These are phyloP conservation scores for Rosa hybrid DNA, from an alignment of 331 rosid genomes.

Conservation along the genomic window DNA sequence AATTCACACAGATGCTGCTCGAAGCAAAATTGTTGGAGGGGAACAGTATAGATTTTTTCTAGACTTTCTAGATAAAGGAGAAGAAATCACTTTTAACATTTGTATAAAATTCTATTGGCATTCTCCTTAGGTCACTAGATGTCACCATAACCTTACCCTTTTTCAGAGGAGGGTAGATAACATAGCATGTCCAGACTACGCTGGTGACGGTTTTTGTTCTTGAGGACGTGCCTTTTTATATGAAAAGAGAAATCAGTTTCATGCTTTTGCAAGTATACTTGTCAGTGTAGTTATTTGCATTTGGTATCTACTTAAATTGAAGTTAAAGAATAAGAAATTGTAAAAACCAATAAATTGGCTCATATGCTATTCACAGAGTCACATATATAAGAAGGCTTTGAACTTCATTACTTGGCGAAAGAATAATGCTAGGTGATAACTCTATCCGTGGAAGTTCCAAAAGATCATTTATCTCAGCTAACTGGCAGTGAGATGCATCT, in stretches of 20 bases:
- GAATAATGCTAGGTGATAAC: neutral
- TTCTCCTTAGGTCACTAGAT: neutral
- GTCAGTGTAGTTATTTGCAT: neutral
- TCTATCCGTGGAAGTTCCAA: neutral
- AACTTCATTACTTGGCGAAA: neutral
- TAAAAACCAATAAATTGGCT: neutral
- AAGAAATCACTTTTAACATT: neutral
- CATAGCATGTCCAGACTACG: neutral
- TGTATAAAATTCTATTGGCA: neutral
- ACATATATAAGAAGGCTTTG: too few species aligned
- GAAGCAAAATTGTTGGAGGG: neutral
- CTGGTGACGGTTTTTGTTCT: neutral
- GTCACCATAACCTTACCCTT: neutral
- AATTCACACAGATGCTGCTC: neutral
- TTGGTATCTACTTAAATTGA: neutral
- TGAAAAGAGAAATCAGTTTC: neutral
- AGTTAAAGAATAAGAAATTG: neutral
- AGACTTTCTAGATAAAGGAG: neutral
- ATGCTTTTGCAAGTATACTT: neutral
- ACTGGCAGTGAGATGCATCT: slow-evolving; percentile 35
- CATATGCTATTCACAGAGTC: too few species aligned
- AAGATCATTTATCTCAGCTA: slow-evolving; percentile 5
- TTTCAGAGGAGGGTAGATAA: neutral
- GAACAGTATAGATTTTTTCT: neutral
- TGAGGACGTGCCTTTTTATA: neutral